Evolutionary conservation across 192 early-diverging fungal genomes (phyloP).

Genomic region (Cladochytrium replicatum): DNA sequence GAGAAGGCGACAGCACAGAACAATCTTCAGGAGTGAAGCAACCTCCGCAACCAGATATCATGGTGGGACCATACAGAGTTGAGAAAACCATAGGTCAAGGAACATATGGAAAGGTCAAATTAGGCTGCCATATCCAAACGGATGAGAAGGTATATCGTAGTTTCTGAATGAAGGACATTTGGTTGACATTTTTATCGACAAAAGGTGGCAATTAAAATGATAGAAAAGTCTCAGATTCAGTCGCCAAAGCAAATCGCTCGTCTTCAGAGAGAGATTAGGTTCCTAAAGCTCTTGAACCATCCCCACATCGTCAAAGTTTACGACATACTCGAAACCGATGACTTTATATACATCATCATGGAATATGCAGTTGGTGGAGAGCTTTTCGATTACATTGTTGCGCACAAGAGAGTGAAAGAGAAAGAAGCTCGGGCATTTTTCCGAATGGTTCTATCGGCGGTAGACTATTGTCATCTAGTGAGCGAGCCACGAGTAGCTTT

Average conservation of each 20-base stretch:
- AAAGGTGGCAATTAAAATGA: constrained; percentile 33
- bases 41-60: neutral
- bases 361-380: constrained; percentile 80
- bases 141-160: constrained; percentile 30
- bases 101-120: constrained; percentile 44
- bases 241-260: constrained; percentile 60
- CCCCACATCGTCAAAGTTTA: constrained; percentile 82
- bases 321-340: constrained; percentile 69
- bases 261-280: constrained; percentile 56
- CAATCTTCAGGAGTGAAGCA: no score
- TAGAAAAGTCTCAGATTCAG: constrained; percentile 34
- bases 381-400: constrained; percentile 79
- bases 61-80: constrained; percentile 26
- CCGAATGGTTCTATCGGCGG: constrained; percentile 67
- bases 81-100: constrained; percentile 45
- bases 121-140: constrained; percentile 28
- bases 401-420: constrained; percentile 67
- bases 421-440: constrained; percentile 79
- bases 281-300: constrained; percentile 80
- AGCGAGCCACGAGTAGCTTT: no score
- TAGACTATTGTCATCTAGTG: constrained; percentile 50
- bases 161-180: no score
- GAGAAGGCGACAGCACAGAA: no score
- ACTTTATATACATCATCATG: constrained; percentile 77
- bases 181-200: no score